These are phyloP conservation scores for Aspergillus costaricaensis DNA, from an alignment of 2,329 filamentous ascomycete species.

Conservation along the genomic window DNA sequence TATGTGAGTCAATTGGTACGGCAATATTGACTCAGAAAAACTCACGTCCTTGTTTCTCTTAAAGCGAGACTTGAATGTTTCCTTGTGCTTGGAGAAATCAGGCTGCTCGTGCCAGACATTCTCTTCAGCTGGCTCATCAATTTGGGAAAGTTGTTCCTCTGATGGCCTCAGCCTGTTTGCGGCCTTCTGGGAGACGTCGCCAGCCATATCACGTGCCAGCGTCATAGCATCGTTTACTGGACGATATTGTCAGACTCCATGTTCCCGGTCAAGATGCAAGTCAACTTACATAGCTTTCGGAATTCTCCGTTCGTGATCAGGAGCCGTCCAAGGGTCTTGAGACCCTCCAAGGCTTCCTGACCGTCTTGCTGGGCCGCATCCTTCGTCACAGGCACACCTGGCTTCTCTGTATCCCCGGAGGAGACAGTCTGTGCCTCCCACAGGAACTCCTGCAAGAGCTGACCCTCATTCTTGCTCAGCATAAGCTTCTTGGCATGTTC, in stretches of 20 bases:
- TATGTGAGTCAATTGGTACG: neutral
- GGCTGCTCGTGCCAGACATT: slow-evolving; percentile 93
- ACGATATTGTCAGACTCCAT: neutral
- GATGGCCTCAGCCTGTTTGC: slow-evolving; percentile 74
- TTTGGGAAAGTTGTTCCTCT: slow-evolving; percentile 72
- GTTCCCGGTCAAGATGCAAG: neutral
- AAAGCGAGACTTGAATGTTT: slow-evolving; percentile 63
- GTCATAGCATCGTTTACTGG: slow-evolving; percentile 76
- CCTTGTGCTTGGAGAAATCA: slow-evolving; percentile 67
- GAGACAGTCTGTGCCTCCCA: slow-evolving; percentile 84
- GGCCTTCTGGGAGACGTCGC: slow-evolving; percentile 80
- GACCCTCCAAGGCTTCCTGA: slow-evolving; percentile 77
- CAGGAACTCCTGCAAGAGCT: slow-evolving; percentile 93
- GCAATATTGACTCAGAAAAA: slow-evolving; percentile 19
- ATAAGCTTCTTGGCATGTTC: slow-evolving; percentile 81
- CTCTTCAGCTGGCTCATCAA: slow-evolving; percentile 83
- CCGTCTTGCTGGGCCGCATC: slow-evolving; percentile 79
- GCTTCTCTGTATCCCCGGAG: slow-evolving; percentile 60
- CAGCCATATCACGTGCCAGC: slow-evolving; percentile 84
- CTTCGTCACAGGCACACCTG: slow-evolving; percentile 71
- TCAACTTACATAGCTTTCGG: slow-evolving; percentile 74
- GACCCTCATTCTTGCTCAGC: slow-evolving; percentile 91
- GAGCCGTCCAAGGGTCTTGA: slow-evolving; percentile 84
- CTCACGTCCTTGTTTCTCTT: slow-evolving; percentile 59
- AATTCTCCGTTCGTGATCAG: slow-evolving; percentile 96